phyloP scores from a whole-genome alignment of 202 grass and related monocot genomes.

The Bolboschoenoplectus hybrid region DNA sequence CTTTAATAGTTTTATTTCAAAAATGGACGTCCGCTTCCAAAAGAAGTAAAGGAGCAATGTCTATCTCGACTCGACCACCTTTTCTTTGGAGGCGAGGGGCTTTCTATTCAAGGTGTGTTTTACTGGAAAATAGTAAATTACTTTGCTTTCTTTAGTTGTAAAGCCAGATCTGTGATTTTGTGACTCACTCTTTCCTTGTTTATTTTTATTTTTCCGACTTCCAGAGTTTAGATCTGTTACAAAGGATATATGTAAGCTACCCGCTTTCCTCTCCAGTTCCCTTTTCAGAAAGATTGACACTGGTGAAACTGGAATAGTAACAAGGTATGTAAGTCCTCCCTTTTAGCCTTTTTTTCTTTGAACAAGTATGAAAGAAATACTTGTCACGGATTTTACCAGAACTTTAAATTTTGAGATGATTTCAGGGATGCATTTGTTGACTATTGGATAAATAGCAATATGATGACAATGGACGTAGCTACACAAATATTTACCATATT shows the following conservation, averaged over 20 bases:
- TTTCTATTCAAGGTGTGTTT: slow-evolving; percentile 76
- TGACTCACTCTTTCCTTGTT: slow-evolving; percentile 35
- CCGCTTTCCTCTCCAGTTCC: slow-evolving; percentile 78
- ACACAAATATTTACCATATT: slow-evolving; percentile 90
- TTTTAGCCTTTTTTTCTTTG: neutral
- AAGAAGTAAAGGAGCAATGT: slow-evolving; percentile 89
- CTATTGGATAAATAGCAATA: slow-evolving; percentile 93
- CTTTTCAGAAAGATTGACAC: slow-evolving; percentile 94
- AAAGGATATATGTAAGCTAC: slow-evolving; percentile 96
- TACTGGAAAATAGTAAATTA: slow-evolving; percentile 25
- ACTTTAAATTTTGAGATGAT: slow-evolving; percentile 30
- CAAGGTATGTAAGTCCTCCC: slow-evolving; percentile 54
- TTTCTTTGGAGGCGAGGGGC: slow-evolving; percentile 88
- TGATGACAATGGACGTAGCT: slow-evolving; percentile 84
- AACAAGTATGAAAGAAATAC: neutral
- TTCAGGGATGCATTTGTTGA: slow-evolving; percentile 90
- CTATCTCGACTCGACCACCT: slow-evolving; percentile 87
- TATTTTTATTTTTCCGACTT: slow-evolving; percentile 40
- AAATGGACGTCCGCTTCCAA: slow-evolving; percentile 77
- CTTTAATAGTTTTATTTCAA: slow-evolving; percentile 88
- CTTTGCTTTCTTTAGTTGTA: neutral
- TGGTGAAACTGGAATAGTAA: slow-evolving; percentile 66
- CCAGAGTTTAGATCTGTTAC: slow-evolving; percentile 92
- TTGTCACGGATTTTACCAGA: neutral
- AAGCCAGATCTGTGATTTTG: slow-evolving; percentile 19